Base-by-base conservation (phyloP, 345 rosid genomes). In the Abelmoschus esculentus region DNA sequence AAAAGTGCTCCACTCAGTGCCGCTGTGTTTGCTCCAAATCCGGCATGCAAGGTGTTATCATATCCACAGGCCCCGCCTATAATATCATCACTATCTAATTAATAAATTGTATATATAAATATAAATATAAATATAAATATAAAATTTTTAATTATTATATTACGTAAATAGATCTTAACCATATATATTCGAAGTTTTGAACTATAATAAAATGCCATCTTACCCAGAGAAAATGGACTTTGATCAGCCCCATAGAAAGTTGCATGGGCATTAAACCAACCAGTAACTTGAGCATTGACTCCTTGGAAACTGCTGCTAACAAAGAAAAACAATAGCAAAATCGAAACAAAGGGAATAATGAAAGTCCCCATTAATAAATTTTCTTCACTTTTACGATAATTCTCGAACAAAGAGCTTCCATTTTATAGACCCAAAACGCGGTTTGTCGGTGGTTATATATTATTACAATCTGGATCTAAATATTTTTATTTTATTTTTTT, bases 41-140 rank as follows among this genome's bases (percentile, higher is more conserved):
- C 97, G 62, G 96, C 90, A 71, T 80, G 91, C 67, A 76, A 72
- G 0, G 96, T 84, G 76, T 89, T 89, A 17, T 91, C 93, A 66
- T 89, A 89, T 1, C 93, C 97, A 76, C 97, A 91, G 4, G 93
- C 97, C 73, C 97, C 97, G 65, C 97, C 97, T 91, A 60, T 14
- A 49, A 47, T 5, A 64, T 15, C 18, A 9, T 50, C 12, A 53
- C n/a, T 31, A n/a, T 31, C 47, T 1, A 32, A 52, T 31, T 14
- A 68, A 52, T 36, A 32, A 32, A 17, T 15, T 50, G 2, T 7
- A 7, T 42, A 38, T 7, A 32, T 32, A 32, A 32, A 32, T 5
- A 32, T 10, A 9, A 42, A 8, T n/a, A n/a, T n/a, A n/a, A n/a
- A n/a, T n/a, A 32, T 32, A 32, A 32, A 32, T 5, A 32, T 10